These are phyloP conservation scores for Echinosophora koreensis DNA, from an alignment of 306 rosid genomes.

Conservation along the genomic window DNA sequence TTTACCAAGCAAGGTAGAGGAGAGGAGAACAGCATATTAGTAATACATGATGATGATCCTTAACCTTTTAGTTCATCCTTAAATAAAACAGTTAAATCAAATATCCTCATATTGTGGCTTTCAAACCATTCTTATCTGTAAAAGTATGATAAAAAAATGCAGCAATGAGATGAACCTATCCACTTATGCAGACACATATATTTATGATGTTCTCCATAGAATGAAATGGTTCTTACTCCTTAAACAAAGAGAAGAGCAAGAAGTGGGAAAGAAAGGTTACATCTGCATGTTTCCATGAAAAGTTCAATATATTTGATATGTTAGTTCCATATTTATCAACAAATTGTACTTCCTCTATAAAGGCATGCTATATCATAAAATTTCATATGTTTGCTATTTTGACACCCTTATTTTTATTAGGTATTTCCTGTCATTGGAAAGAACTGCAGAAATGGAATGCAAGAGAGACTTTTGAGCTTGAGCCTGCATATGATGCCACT, in stretches of 20 bases:
- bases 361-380: constrained; percentile 30
- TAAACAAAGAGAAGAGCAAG: constrained; percentile 32
- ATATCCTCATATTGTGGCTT: constrained; percentile 25
- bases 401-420: constrained; percentile 61
- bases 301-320: not conserved
- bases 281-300: constrained; percentile 21
- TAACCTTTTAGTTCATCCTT: constrained; percentile 35
- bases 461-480: constrained; percentile 72
- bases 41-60: constrained; percentile 28
- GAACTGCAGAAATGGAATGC: constrained; percentile 65
- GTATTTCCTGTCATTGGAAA: constrained; percentile 73
- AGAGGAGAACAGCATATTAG: constrained; percentile 15
- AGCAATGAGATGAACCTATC: constrained; percentile 12
- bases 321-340: constrained; percentile 30
- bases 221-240: constrained; percentile 24
- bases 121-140: constrained; percentile 30
- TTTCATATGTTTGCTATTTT: constrained; percentile 36
- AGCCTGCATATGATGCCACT: constrained; percentile 89
- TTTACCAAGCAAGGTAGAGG: constrained; percentile 29
- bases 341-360: constrained; percentile 29
- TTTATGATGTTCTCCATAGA: constrained; percentile 33
- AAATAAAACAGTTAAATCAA: constrained; percentile 25
- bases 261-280: constrained; percentile 25
- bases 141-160: constrained; percentile 26
- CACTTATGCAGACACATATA: constrained; percentile 10